Evolutionary conservation across 2,329 filamentous ascomycete genomes (phyloP).

Genomic region (Fusarium sacchari): DNA sequence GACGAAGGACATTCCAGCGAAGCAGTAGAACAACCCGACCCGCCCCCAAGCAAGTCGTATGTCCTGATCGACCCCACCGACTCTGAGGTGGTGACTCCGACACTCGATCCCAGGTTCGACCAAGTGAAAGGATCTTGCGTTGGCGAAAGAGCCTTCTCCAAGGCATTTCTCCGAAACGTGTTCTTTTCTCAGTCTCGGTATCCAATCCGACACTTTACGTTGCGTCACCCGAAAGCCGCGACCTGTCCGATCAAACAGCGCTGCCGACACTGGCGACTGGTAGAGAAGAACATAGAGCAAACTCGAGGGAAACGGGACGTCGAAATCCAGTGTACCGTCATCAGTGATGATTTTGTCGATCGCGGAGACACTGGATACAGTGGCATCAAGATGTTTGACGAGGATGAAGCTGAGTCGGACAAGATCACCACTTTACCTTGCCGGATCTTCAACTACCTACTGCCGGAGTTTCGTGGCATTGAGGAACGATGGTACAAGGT

Average conservation of each 20-base stretch:
- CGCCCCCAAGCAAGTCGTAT: neutral
- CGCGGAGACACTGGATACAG: neutral
- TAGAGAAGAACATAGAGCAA: fast-evolving
- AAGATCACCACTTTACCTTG: neutral
- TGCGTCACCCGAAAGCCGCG: fast-evolving
- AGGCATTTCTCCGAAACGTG: neutral
- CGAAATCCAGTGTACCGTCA: neutral
- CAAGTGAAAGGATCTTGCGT: neutral
- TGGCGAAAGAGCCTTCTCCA: fast-evolving
- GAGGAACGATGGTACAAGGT: neutral
- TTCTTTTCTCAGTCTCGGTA: neutral
- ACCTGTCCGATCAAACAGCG: neutral
- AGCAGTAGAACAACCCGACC: too few relatives aligned
- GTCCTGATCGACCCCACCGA: neutral
- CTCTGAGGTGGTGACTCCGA: fast-evolving
- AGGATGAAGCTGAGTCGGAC: neutral
- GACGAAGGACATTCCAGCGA: fast-evolving
- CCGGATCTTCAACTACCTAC: neutral
- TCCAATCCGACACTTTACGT: neutral
- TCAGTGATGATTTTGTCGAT: too few relatives aligned
- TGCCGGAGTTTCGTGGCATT: fast-evolving
- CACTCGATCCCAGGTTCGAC: neutral
- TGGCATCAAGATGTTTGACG: neutral
- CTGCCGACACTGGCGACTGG: neutral
- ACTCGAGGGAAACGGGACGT: neutral